Evolutionary conservation across 2,329 filamentous ascomycete genomes (phyloP), one percentile per base, ranked within the genome.

Genomic region (Colletotrichum orbiculare): DNA sequence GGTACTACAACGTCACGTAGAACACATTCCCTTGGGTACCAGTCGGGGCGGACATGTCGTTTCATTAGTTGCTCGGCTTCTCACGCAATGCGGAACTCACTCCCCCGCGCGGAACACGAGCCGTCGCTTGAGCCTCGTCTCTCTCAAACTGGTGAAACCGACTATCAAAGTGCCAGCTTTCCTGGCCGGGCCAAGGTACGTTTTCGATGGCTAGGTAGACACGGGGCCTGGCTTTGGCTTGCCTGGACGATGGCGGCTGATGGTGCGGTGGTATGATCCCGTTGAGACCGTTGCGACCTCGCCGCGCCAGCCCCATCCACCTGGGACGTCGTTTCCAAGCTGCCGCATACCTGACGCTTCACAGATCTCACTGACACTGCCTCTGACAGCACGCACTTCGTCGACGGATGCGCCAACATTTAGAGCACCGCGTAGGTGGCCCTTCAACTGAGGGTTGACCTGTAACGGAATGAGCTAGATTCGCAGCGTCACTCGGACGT

Each of bases 381-480:
- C 75, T 57, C 82, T 77, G 25, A 85, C 82, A 4, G 83, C 83
- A 67, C 75, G 76, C 10, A 85, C 82, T 70, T 85, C 78, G 38
- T 81, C 81, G 33, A 79, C 74, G 2, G 79, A 80, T 39, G 82
- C 83, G 4, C 83, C 83, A 56, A 80, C 80, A 67, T 85, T 85
- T 34, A 85, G 67, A 1, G 82, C 81, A 4, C 83, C 83, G 68
- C 76, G 79, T 13, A 85, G 75, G 73, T 86, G 84, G 5, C 83
- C 83, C 67, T 85, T 85, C 50, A 85, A 72, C 67, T 85, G 83
- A 6, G 82, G 80, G 63, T 85, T 85, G 15, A 84, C 78, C 81
- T 82, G 60, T 55, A 13, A 33, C 64, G 38, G 25, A 25, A 68
- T 67, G 41, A 68, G 57, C 35, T 39, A 46, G 46, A 15, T 38